phyloP scores from a whole-genome alignment of 495 filamentous ascomycete genomes.

The Cercophora scortea region DNA sequence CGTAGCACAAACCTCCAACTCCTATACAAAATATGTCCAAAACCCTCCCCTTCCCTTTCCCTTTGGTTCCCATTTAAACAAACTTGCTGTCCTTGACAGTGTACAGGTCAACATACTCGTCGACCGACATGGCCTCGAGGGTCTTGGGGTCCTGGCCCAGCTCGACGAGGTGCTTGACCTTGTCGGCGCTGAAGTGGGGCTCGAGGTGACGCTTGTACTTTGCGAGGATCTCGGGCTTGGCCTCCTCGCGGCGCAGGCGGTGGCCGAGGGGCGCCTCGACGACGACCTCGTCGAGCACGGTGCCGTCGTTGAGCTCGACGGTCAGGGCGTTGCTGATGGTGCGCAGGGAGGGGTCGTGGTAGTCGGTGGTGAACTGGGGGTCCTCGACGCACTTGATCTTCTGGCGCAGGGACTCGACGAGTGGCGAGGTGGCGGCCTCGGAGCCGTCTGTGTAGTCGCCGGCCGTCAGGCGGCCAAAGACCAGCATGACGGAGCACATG shows the following conservation, averaged over 20 bases:
- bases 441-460: slow-evolving; percentile 85
- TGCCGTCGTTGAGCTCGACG: slow-evolving; percentile 89
- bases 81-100: slow-evolving; percentile 54
- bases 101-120: slow-evolving; percentile 92
- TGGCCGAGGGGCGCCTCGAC: slow-evolving; percentile 95
- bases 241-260: slow-evolving; percentile 84
- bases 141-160: slow-evolving; percentile 63
- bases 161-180: slow-evolving; percentile 70
- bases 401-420: slow-evolving; percentile 82
- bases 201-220: slow-evolving; percentile 92
- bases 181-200: slow-evolving; percentile 68
- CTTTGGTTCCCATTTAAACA: background rate
- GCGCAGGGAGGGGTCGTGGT: slow-evolving; percentile 86
- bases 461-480: slow-evolving; percentile 84
- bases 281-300: slow-evolving; percentile 82
- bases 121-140: slow-evolving; percentile 74
- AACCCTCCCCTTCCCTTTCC: no score
- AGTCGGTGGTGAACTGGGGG: slow-evolving; percentile 84
- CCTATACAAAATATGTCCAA: no score
- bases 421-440: slow-evolving; percentile 81
- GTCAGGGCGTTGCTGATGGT: slow-evolving; percentile 95
- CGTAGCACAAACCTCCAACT: no score
- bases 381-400: slow-evolving; percentile 95
- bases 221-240: slow-evolving; percentile 88
- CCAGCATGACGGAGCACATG: slow-evolving; percentile 94